Evolutionary conservation across 192 early-diverging fungal genomes (phyloP).

Genomic region (Backusella luteola): DNA sequence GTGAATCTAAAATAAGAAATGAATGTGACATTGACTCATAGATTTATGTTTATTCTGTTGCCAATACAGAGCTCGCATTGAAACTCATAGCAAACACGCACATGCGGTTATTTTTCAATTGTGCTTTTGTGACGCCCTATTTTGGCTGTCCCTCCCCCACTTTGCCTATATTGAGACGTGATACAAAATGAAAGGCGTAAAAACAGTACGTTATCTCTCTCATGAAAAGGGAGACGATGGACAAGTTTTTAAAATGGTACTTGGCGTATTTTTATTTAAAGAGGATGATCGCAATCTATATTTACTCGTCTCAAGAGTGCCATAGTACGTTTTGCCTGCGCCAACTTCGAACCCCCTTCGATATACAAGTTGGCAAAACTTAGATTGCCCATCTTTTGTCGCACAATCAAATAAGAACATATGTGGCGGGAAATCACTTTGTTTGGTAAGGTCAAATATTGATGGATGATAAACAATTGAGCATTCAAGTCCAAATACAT

Average conservation of each 20-base stretch:
- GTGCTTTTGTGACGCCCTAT: not conserved
- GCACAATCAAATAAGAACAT: not conserved
- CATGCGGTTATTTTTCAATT: not conserved
- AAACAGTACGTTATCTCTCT: not conserved
- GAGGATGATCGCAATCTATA: no score
- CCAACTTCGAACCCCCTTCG: not conserved
- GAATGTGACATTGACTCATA: not conserved
- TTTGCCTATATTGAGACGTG: not conserved
- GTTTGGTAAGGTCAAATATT: slow-evolving; percentile 5
- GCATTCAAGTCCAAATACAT: not conserved
- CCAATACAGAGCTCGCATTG: not conserved
- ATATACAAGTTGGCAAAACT: not conserved
- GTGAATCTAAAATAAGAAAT: slow-evolving; percentile 8
- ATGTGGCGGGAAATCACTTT: slow-evolving; percentile 1
- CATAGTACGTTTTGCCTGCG: not conserved
- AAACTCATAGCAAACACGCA: not conserved
- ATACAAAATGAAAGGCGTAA: not conserved
- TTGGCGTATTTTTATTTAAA: not conserved
- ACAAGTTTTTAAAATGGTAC: not conserved
- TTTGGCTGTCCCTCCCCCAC: not conserved
- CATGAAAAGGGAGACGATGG: not conserved
- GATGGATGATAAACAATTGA: slow-evolving; percentile 1
- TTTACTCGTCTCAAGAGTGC: not conserved
- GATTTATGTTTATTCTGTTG: not conserved
- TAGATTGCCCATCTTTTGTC: not conserved